Base-by-base conservation (phyloP, 2,329 filamentous ascomycete genomes). In the Botryotinia globosa region DNA sequence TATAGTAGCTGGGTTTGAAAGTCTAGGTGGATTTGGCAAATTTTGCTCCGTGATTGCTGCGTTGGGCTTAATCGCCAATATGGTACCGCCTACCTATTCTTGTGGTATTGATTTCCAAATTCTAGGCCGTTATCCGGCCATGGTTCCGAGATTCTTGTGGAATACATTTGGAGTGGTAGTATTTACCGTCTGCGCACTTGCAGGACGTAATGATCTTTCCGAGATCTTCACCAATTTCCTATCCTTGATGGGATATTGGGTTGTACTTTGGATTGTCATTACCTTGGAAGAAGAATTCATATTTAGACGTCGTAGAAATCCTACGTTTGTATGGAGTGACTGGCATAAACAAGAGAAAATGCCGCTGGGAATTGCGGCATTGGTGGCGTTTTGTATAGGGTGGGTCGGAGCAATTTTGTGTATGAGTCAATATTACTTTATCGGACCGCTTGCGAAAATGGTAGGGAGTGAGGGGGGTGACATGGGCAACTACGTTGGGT, bases 241-340 rank as follows among this genome's bases (percentile, higher is more conserved):
- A 8, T 88, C 89, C 0, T 81, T 92, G 34, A 92, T 92, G 87
- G 90, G 90, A 2, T 92, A 92, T 80, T 92, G 89, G 89, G 85
- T 91, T 25, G 85, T 85, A 22, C 87, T 91, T 62, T 91, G 89
- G 88, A 84, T 91, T 32, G 85, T 86, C 2, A 90, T 92, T 64
- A 83, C 87, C 2, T 80, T 89, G 3, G 85, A 88, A 77, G 90
- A 92, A 78, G 86, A 90, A 66, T 79, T 90, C 32, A 83, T 92
- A 66, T 92, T 92, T 80, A 84, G 88, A 2, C 82, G 83, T 4
- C 77, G 78, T 7, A 73, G 61, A 54, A 76, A 73, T 1, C 75
- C 76, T 1, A 83, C 83, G 1, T 91, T 87, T 80, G 85, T 89
- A 74, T 92, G 89, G 89, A 82, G 82, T 25, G 82, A 83, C 4